phyloP scores from a whole-genome alignment of 2,329 filamentous ascomycete genomes.

The Fusarium sulawesiense region DNA sequence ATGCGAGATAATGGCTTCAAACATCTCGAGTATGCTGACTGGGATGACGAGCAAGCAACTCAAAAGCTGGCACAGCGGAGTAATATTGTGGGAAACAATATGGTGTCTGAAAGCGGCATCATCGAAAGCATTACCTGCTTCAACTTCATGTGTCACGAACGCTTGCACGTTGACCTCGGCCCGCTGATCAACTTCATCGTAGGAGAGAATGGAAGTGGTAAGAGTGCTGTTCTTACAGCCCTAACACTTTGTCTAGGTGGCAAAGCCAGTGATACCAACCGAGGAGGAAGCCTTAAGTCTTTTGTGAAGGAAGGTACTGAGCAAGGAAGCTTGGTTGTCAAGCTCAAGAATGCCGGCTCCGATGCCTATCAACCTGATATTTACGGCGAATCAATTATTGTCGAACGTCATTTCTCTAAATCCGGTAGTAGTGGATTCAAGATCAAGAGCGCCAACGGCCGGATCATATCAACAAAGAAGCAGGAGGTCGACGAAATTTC shows the following conservation, averaged over 20 bases:
- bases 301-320: conserved; percentile 92
- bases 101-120: conserved; percentile 83
- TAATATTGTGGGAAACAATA: conserved; percentile 71
- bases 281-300: conserved; percentile 87
- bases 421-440: conserved; percentile 85
- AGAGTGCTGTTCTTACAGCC: conserved; percentile 94
- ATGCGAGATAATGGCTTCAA: conserved; percentile 69
- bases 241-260: conserved; percentile 94
- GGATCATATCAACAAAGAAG: conserved; percentile 83
- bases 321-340: conserved; percentile 79
- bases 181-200: conserved; percentile 98
- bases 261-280: conserved; percentile 92
- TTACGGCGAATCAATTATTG: conserved; percentile 85
- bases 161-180: conserved; percentile 84
- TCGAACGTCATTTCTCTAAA: conserved; percentile 89
- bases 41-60: conserved; percentile 72
- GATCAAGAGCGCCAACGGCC: conserved; percentile 78
- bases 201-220: conserved; percentile 96
- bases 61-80: conserved; percentile 68
- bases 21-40: conserved; percentile 66
- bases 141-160: conserved; percentile 97
- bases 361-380: conserved; percentile 85
- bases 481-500: conserved; percentile 90
- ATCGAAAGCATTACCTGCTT: conserved; percentile 87
- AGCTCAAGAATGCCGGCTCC: conserved; percentile 89